These are phyloP conservation scores for Penicillium polonicum DNA, from an alignment of 2,329 filamentous ascomycete genomes.

Conservation along the genomic window DNA sequence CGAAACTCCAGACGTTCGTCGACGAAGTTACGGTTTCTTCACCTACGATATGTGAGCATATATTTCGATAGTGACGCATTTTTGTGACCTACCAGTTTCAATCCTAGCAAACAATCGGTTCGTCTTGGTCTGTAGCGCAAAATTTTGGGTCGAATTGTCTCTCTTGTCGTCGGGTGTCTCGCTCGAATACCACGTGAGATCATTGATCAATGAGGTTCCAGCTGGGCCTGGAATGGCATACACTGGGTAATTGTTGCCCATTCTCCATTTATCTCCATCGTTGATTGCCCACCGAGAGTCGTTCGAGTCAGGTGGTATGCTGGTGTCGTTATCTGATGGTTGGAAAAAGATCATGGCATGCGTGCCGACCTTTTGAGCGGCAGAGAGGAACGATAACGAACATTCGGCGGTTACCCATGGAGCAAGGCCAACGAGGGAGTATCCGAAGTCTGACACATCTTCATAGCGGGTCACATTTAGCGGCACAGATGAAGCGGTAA, in stretches of 20 bases:
- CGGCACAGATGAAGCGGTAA: slow-evolving; percentile 67
- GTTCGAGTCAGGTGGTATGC: slow-evolving; percentile 63
- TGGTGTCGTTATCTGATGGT: slow-evolving; percentile 46
- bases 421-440: slow-evolving; percentile 75
- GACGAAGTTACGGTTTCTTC: slow-evolving; percentile 49
- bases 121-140: slow-evolving; percentile 7
- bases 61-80: slow-evolving; percentile 33
- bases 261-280: slow-evolving; percentile 70
- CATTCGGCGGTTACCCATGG: slow-evolving; percentile 80
- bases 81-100: slow-evolving; percentile 40
- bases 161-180: slow-evolving; percentile 57
- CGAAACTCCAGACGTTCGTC: slow-evolving; percentile 78
- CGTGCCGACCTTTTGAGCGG: slow-evolving; percentile 60
- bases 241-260: slow-evolving; percentile 70
- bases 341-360: slow-evolving; percentile 60
- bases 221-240: slow-evolving; percentile 73
- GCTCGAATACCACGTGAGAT: slow-evolving; percentile 74
- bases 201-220: slow-evolving; percentile 67
- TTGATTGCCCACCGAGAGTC: slow-evolving; percentile 69
- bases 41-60: slow-evolving; percentile 46
- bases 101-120: slow-evolving; percentile 52
- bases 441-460: slow-evolving; percentile 66
- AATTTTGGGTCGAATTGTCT: slow-evolving; percentile 25
- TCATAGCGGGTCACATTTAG: slow-evolving; percentile 68
- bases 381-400: slow-evolving; percentile 67